A percentile compares a stretch with the other conserved stretches of the same genome.
phyloP scores from a whole-genome alignment of 2,329 filamentous ascomycete species.

The Cladosporium sp. region DNA sequence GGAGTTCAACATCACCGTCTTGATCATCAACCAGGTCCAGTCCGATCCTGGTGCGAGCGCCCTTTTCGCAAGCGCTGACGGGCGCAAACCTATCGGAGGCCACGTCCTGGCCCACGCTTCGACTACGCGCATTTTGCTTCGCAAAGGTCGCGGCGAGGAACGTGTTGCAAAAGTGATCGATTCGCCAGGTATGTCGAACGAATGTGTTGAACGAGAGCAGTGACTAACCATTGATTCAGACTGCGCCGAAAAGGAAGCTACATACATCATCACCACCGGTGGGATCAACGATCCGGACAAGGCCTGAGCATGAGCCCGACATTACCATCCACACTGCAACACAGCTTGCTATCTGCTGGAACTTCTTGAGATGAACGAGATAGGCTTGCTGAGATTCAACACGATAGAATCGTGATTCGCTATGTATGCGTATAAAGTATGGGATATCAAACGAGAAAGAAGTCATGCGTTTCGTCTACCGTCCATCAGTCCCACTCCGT shows the following conservation, averaged over 20 bases:
- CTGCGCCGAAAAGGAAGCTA: slow-evolving; percentile 65
- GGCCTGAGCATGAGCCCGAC: slow-evolving; percentile 32
- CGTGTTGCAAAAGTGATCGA: slow-evolving; percentile 66
- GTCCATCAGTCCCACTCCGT: no score
- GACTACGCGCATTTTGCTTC: slow-evolving; percentile 60
- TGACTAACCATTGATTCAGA: slow-evolving; percentile 42
- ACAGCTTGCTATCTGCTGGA: neutral
- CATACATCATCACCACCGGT: slow-evolving; percentile 65
- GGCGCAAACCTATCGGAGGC: slow-evolving; percentile 62
- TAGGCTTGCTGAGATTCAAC: neutral
- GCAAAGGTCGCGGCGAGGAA: slow-evolving; percentile 66
- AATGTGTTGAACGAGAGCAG: no score
- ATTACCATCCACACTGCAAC: neutral
- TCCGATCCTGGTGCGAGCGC: slow-evolving; percentile 66
- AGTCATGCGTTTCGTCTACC: no score
- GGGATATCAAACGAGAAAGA: neutral
- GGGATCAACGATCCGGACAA: slow-evolving; percentile 66
- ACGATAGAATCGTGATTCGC: neutral
- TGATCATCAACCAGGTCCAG: slow-evolving; percentile 69
- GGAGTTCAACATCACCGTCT: slow-evolving; percentile 63
- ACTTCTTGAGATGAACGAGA: neutral
- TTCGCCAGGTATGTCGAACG: slow-evolving; percentile 52
- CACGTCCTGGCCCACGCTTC: slow-evolving; percentile 68
- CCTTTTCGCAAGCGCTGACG: slow-evolving; percentile 63
- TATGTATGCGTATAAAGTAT: neutral